Percentiles rank a stretch among this genome's conserved stretches.
phyloP scores from a whole-genome alignment of 352 stramenopile species.

The Phytophthora pini region DNA sequence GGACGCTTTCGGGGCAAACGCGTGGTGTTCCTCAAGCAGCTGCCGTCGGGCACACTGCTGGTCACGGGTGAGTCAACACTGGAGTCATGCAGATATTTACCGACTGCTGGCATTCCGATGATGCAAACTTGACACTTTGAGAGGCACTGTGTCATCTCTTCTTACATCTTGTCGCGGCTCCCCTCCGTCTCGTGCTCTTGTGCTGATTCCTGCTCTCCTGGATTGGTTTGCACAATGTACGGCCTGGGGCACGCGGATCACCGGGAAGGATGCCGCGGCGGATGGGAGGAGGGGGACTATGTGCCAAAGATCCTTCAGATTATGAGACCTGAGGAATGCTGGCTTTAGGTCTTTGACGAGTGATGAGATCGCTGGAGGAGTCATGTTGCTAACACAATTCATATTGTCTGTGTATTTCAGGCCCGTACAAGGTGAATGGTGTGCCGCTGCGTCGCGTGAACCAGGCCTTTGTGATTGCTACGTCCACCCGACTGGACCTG shows the following conservation, averaged over 20 bases:
- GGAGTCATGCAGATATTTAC: background rate
- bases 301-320: constrained; percentile 71
- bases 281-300: constrained; percentile 22
- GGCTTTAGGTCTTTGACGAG: background rate
- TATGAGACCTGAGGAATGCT: constrained; percentile 89
- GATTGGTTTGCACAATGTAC: background rate
- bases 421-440: constrained; percentile 99
- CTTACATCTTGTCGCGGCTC: constrained; percentile 12
- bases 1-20: constrained; percentile 98
- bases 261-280: background rate
- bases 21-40: constrained; percentile 98
- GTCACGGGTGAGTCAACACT: constrained; percentile 80
- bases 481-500: constrained; percentile 97
- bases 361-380: background rate
- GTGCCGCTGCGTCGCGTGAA: constrained; percentile 98
- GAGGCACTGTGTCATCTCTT: constrained; percentile 39
- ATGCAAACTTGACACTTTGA: constrained; percentile 71
- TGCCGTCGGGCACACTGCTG: constrained; percentile 96
- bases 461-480: constrained; percentile 99
- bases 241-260: background rate
- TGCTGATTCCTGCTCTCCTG: no score
- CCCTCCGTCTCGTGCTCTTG: background rate
- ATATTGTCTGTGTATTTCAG: background rate
- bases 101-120: constrained; percentile 42
- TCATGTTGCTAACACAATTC: background rate